Evolutionary conservation across 2,329 filamentous ascomycete genomes (phyloP), one percentile per base, ranked within the genome.

Genomic region (Teratosphaeria gauchensis): DNA sequence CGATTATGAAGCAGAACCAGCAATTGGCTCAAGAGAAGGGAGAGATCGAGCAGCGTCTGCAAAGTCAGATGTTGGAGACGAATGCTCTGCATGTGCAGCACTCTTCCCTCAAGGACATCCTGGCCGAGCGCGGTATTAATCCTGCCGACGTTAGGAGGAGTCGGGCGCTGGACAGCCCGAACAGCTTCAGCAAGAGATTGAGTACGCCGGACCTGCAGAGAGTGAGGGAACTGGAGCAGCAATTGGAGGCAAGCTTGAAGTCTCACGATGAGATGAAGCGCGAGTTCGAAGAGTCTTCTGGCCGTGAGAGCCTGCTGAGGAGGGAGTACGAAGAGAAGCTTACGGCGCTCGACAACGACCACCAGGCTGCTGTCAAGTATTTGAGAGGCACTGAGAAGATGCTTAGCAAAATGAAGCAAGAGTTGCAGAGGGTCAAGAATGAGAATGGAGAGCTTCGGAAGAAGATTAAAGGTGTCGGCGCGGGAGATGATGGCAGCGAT

Each of bases 341-440:
- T 56, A 84, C 90, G 60, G 92, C 96, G 71, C 84, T 99, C 33
- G 92, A 97, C 75, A 95, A 92, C 71, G 94, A 99, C 73, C 96
- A 99, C 72, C 91, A 96, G 74, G 96, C 94, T 51, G 92, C 94
- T 16, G 92, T 97, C 55, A 94, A 96, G 74, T 99, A 99, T 70
- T 90, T 99, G 65, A 95, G 96, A 75, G 94, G 94, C 59, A 97
- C 94, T 1, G 94, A 99, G 75, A 97, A 96, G 82, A 96, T 99
- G 91, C 83, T 99, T 54, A 92, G 94, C 75, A 92, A 95, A 74
- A 92, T 99, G 81, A 97, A 97, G 78, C 91, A 96, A 69, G 94
- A 99, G 75, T 80, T 99, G n/a, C 82, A 88, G 57, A 89, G 91
- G 59, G 94, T 95, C 76, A 97, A 97, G 80, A 77, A 84, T 12